Conservation (phyloP, 225 moss, liverwort and hornwort genomes). For the Pseudoscleropodium purum region DNA sequence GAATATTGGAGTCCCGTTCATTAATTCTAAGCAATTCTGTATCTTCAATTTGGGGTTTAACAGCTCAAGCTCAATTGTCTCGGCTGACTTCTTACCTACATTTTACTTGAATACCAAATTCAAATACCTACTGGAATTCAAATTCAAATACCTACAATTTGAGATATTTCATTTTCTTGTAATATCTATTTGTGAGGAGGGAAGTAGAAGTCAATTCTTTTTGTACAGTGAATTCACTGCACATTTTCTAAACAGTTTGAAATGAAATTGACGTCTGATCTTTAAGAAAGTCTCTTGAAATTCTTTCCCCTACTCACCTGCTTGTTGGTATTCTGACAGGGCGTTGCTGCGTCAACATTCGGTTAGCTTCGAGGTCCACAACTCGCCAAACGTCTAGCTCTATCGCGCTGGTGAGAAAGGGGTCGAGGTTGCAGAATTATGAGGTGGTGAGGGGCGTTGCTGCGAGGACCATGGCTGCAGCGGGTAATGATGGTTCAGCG, state of each 20-base stretch:
- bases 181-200: background rate
- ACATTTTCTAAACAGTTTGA: background rate
- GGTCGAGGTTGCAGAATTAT: background rate
- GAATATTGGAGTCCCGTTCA: background rate
- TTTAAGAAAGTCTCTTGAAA: background rate
- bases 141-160: too few species aligned
- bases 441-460: constrained; percentile 2
- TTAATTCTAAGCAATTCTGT: background rate
- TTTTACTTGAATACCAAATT: background rate
- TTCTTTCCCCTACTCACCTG: background rate
- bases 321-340: background rate
- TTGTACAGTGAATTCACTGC: background rate
- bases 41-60: background rate
- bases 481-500: background rate
- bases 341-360: background rate
- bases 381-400: background rate
- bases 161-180: background rate
- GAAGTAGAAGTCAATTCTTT: background rate
- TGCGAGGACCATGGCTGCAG: constrained; percentile 20
- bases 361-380: background rate
- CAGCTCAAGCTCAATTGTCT: background rate
- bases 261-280: background rate
- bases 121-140: too few species aligned
- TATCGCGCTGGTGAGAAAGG: background rate
- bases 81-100: background rate